phyloP scores from a whole-genome alignment of 106 monocot species.

The Acanthochlamys bracteata region DNA sequence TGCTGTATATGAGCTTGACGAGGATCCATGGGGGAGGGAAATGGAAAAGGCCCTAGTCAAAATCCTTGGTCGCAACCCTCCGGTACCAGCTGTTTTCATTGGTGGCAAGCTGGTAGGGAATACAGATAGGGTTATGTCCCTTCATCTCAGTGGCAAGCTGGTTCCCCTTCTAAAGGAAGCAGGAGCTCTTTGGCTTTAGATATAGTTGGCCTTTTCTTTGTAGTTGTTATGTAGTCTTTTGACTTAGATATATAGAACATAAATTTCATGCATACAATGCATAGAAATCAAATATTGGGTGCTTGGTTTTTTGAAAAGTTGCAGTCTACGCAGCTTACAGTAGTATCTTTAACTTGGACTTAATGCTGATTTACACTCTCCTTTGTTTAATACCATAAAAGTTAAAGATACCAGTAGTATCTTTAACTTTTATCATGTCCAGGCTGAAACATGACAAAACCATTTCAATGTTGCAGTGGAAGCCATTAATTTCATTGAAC shows the following conservation, averaged over 20 bases:
- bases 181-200: constrained; percentile 28
- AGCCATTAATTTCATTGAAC: too few species aligned
- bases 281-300: too few species aligned
- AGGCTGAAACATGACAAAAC: too few species aligned
- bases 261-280: too few species aligned
- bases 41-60: constrained; percentile 25
- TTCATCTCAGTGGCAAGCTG: constrained; percentile 28
- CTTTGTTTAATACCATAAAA: too few species aligned
- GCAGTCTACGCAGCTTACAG: too few species aligned
- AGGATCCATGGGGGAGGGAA: constrained; percentile 16
- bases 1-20: constrained; percentile 23
- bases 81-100: constrained; percentile 34
- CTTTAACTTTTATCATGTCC: too few species aligned
- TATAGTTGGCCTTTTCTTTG: neutral
- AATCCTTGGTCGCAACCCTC: constrained; percentile 20
- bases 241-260: neutral
- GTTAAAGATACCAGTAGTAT: too few species aligned
- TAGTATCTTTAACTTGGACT: too few species aligned
- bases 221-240: neutral
- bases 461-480: too few species aligned
- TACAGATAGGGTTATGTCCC: constrained; percentile 26
- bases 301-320: too few species aligned
- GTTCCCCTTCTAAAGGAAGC: constrained; percentile 24
- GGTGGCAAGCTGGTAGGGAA: constrained; percentile 30
- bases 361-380: too few species aligned